A percentile compares a stretch with the other conserved stretches of the same genome.
Evolutionary conservation across 2,329 filamentous ascomycete species (phyloP).

Genomic region (Trichoderma sp.): DNA sequence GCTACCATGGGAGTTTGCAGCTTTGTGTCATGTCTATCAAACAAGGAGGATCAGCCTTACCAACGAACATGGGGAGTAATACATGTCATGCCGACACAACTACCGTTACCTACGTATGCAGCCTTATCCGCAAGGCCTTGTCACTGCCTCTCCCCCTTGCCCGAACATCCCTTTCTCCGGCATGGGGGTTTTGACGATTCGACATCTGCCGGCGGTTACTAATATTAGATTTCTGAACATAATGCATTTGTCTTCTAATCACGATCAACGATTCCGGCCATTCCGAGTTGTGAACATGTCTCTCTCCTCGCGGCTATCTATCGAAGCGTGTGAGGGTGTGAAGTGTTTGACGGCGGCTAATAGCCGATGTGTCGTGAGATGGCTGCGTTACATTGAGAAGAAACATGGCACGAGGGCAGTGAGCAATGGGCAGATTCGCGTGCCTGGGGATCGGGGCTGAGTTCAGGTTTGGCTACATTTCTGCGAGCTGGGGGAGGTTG

Average conservation of each 20-base stretch:
- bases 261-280: not conserved
- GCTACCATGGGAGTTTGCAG: not conserved
- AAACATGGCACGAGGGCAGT: not conserved
- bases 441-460: not conserved
- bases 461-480: not conserved
- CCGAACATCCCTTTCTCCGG: not conserved
- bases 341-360: conserved; percentile 8
- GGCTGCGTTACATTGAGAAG: conserved; percentile 11
- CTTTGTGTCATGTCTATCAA: not conserved
- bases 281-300: not conserved
- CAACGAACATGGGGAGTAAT: not conserved
- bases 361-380: conserved; percentile 9
- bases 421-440: not conserved
- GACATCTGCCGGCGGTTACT: not conserved
- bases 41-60: not conserved
- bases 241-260: not conserved
- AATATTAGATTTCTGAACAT: not conserved
- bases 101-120: not conserved
- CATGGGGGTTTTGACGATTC: not conserved
- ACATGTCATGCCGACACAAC: not conserved
- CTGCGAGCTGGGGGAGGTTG: not conserved
- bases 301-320: not conserved
- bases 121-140: not conserved
- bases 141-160: not conserved
- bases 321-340: not conserved